Percentiles rank a stretch among this genome's conserved stretches.
Conservation (phyloP, 2,329 filamentous ascomycete genomes). For the Trichoderma harzianum region DNA sequence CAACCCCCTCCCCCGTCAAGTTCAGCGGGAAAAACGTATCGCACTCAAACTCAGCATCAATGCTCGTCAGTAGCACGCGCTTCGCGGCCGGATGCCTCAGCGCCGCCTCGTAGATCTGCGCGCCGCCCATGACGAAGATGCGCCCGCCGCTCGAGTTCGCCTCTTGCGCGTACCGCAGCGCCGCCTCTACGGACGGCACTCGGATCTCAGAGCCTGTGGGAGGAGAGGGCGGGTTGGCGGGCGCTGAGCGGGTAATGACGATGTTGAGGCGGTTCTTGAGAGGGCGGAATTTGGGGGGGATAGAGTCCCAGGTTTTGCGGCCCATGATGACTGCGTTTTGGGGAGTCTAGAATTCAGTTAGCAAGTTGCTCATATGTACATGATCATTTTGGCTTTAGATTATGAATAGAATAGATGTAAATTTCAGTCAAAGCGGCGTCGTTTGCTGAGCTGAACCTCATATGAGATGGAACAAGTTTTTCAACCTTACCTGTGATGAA, state of each 20-base stretch:
- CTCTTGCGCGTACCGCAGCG: conserved; percentile 46
- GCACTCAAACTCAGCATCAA: conserved; percentile 68
- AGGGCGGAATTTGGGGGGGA: conserved; percentile 75
- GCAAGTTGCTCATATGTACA: not conserved
- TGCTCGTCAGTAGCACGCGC: conserved; percentile 66
- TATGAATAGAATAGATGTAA: no score
- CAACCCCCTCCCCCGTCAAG: conserved; percentile 39
- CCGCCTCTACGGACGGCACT: conserved; percentile 56
- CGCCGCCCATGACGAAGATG: conserved; percentile 87
- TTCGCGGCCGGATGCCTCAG: conserved; percentile 56
- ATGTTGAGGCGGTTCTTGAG: conserved; percentile 78
- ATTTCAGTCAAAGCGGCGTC: not conserved
- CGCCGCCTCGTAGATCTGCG: conserved; percentile 75
- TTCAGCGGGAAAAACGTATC: conserved; percentile 70
- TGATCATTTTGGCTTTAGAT: no score
- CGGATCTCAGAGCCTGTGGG: conserved; percentile 30
- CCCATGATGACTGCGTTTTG: conserved; percentile 91
- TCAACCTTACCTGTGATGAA: conserved; percentile 30
- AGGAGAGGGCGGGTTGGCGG: conserved; percentile 16
- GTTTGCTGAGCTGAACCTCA: not conserved
- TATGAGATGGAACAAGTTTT: not conserved
- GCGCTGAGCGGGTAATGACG: conserved; percentile 62
- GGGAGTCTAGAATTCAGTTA: conserved; percentile 29
- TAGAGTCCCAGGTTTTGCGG: conserved; percentile 92
- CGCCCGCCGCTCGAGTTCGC: conserved; percentile 44